Evolutionary conservation across 2,329 filamentous ascomycete species (phyloP).

Genomic region (Colletotrichum gigasporum): DNA sequence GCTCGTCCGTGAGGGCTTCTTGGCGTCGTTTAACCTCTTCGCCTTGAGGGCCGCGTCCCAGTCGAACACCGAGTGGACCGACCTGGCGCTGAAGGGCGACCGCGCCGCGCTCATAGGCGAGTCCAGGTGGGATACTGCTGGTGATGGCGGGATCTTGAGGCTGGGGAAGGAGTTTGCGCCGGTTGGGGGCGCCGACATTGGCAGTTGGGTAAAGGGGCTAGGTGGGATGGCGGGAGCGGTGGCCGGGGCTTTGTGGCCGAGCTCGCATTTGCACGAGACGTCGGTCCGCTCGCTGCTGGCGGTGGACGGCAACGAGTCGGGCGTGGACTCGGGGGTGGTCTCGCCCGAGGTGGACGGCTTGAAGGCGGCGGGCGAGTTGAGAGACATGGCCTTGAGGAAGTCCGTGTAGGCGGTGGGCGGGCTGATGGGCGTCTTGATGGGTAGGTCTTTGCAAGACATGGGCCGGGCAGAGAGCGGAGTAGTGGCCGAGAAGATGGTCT

Average conservation of each 20-base stretch:
- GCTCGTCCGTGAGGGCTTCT: constrained; percentile 67
- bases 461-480: constrained; percentile 70
- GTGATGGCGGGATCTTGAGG: constrained; percentile 82
- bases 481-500: constrained; percentile 65
- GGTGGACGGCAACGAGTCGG: constrained; percentile 49
- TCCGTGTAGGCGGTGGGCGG: constrained; percentile 91
- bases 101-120: constrained; percentile 75
- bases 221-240: constrained; percentile 52
- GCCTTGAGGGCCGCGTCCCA: constrained; percentile 79
- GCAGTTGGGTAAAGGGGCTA: constrained; percentile 62
- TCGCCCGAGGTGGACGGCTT: constrained; percentile 61
- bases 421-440: constrained; percentile 90
- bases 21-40: constrained; percentile 68
- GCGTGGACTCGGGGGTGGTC: constrained; percentile 54
- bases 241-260: constrained; percentile 53
- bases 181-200: constrained; percentile 70
- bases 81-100: constrained; percentile 79
- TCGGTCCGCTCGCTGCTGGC: constrained; percentile 63
- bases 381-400: constrained; percentile 85
- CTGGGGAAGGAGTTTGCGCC: constrained; percentile 69
- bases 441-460: constrained; percentile 48
- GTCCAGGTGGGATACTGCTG: constrained; percentile 71
- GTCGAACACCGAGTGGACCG: constrained; percentile 76
- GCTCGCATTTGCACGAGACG: constrained; percentile 66
- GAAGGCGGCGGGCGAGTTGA: constrained; percentile 72